Conservation (phyloP, 2,329 filamentous ascomycete genomes). For the Cercospora sp. region DNA sequence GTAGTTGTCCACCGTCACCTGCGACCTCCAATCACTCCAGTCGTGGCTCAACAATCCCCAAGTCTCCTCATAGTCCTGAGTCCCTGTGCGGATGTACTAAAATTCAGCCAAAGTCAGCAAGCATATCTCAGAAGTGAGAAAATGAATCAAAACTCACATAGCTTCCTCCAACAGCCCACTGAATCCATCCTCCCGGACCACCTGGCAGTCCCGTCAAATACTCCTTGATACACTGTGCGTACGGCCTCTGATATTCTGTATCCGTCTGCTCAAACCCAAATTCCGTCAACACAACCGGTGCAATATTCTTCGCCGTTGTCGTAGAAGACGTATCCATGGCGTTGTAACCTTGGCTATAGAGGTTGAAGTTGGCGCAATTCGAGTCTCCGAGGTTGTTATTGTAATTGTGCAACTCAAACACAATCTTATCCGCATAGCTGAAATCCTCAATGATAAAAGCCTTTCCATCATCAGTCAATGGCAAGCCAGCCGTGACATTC, state of each 20-base stretch:
- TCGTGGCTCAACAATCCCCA: constrained; percentile 54
- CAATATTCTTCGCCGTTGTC: constrained; percentile 22
- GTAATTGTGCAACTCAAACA: constrained; percentile 64
- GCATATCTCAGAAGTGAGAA: neutral
- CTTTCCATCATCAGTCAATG: constrained; percentile 48
- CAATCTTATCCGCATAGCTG: constrained; percentile 55
- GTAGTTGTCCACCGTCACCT: constrained; percentile 20
- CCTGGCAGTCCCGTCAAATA: constrained; percentile 48
- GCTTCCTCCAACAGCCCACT: constrained; percentile 53
- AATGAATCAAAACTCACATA: constrained; percentile 45
- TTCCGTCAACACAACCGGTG: constrained; percentile 56
- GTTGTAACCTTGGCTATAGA: constrained; percentile 55
- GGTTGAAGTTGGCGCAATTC: constrained; percentile 51
- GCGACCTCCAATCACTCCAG: constrained; percentile 46
- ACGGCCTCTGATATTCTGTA: constrained; percentile 50
- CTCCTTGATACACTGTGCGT: constrained; percentile 54
- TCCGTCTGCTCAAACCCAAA: constrained; percentile 56
- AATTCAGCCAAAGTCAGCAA: neutral
- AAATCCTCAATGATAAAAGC: constrained; percentile 55
- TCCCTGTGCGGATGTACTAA: constrained; percentile 34
- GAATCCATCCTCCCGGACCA: constrained; percentile 57
- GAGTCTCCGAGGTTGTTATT: constrained; percentile 42
- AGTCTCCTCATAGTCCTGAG: constrained; percentile 1
- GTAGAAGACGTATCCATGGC: constrained; percentile 45
- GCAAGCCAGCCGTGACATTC: constrained; percentile 37